A percentile compares a stretch with the other conserved stretches of the same genome.
Conservation (phyloP, 2,329 filamentous ascomycete species). For the Clarireedia paspali region DNA sequence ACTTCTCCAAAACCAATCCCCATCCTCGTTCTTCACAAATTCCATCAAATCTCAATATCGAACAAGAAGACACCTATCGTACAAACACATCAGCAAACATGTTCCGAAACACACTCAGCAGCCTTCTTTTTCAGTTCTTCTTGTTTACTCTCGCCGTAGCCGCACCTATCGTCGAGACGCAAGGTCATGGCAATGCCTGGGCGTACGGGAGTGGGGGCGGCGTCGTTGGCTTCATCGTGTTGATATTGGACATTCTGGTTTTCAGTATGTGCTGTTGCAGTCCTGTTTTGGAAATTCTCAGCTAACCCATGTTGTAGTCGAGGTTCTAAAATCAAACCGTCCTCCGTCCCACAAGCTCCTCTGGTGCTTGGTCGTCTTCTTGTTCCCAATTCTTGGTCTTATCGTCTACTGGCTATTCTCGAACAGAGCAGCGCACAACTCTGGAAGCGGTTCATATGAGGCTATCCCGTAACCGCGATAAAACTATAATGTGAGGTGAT, state of each 20-base stretch:
- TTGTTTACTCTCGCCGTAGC: constrained; percentile 41
- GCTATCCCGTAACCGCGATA: constrained; percentile 22
- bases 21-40: too few relatives aligned
- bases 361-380: constrained; percentile 56
- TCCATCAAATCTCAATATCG: too few relatives aligned
- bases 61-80: background rate
- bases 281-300: background rate
- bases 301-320: constrained; percentile 37
- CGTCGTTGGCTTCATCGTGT: constrained; percentile 51
- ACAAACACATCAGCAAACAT: constrained; percentile 4
- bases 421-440: constrained; percentile 48
- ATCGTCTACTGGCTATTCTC: constrained; percentile 59
- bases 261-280: constrained; percentile 43
- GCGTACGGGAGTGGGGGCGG: constrained; percentile 55
- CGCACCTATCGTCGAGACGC: constrained; percentile 30
- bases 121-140: constrained; percentile 45
- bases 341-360: constrained; percentile 49
- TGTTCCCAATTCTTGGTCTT: constrained; percentile 55
- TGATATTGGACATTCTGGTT: constrained; percentile 55
- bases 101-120: constrained; percentile 22
- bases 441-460: constrained; percentile 45
- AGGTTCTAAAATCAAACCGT: constrained; percentile 57
- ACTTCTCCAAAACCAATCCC: too few relatives aligned
- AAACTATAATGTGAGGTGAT: background rate
- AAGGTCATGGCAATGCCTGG: constrained; percentile 38